These are phyloP conservation scores for Hevea brasiliensis DNA, from an alignment of 345 rosid species.

Conservation along the genomic window DNA sequence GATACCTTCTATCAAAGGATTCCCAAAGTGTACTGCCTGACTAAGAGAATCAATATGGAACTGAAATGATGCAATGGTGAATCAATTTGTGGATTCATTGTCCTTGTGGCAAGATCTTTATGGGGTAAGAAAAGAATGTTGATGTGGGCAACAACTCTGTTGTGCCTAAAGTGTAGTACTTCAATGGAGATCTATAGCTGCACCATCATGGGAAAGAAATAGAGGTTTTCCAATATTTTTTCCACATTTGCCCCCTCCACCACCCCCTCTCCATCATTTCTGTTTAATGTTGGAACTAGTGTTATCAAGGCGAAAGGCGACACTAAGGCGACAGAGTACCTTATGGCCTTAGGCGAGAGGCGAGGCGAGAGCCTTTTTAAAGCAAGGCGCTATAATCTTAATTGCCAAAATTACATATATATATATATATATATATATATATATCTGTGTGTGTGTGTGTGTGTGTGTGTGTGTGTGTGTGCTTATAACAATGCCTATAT, in stretches of 20 bases:
- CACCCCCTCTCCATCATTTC: not conserved
- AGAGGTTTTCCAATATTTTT: not conserved
- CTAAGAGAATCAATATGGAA: not conserved
- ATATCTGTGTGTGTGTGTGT: too few species aligned
- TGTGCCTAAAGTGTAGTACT: not conserved
- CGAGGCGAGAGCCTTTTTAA: too few species aligned
- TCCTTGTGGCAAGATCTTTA: not conserved
- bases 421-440: too few species aligned
- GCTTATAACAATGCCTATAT: too few species aligned
- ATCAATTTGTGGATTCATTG: not conserved
- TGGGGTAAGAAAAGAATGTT: not conserved
- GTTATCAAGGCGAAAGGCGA: too few species aligned
- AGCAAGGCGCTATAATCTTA: too few species aligned
- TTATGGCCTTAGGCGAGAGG: too few species aligned
- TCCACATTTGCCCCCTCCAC: not conserved
- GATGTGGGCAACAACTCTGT: not conserved
- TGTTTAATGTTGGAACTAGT: not conserved
- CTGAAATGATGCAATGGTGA: not conserved
- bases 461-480: too few species aligned
- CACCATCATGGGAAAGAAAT: not conserved
- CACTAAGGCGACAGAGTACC: too few species aligned
- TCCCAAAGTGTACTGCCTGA: not conserved
- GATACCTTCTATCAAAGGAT: not conserved
- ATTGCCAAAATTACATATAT: too few species aligned
- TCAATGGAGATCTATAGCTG: too few species aligned